Conservation (phyloP, 495 filamentous ascomycete genomes). For the Penicillium flavigenum region DNA sequence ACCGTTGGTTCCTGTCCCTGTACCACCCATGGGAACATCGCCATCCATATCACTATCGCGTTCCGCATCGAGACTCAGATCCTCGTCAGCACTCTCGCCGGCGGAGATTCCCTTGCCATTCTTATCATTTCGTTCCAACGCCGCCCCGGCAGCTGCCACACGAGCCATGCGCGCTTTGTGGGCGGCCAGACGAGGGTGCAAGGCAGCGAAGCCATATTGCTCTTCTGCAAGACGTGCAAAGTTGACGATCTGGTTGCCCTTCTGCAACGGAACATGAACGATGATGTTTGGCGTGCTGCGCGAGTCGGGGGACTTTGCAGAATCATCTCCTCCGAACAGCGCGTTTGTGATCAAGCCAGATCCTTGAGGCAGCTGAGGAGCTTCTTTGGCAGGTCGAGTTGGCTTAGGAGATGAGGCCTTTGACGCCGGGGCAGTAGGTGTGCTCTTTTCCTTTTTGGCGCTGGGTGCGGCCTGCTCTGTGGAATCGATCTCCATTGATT, state of each 20-base stretch:
- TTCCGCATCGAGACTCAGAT: slow-evolving; percentile 45
- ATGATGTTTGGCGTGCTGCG: slow-evolving; percentile 76
- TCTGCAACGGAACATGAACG: slow-evolving; percentile 74
- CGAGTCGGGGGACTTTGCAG: slow-evolving; percentile 36
- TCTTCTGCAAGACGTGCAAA: slow-evolving; percentile 93
- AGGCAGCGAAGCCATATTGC: slow-evolving; percentile 87
- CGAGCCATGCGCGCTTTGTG: slow-evolving; percentile 76
- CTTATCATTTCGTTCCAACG: slow-evolving; percentile 66
- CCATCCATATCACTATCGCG: slow-evolving; percentile 62
- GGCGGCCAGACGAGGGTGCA: slow-evolving; percentile 87
- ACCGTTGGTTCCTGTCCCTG: slow-evolving; percentile 46
- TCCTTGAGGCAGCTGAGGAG: slow-evolving; percentile 58
- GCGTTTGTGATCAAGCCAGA: slow-evolving; percentile 66
- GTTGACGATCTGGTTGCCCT: slow-evolving; percentile 86
- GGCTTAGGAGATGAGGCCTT: slow-evolving; percentile 62
- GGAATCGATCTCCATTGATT: slow-evolving; percentile 42
- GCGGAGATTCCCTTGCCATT: slow-evolving; percentile 51
- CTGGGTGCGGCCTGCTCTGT: slow-evolving; percentile 24
- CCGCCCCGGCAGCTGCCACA: slow-evolving; percentile 80
- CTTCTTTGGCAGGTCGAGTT: slow-evolving; percentile 50
- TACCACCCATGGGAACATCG: slow-evolving; percentile 73
- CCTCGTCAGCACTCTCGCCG: slow-evolving; percentile 65
- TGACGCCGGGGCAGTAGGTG: slow-evolving; percentile 52
- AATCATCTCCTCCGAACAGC: slow-evolving; percentile 54
- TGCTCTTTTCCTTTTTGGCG: slow-evolving; percentile 40